A percentile compares a stretch with the other conserved stretches of the same genome.
Evolutionary conservation across 257 asterid genomes (phyloP).

Genomic region (Galeopsis tetrahit): DNA sequence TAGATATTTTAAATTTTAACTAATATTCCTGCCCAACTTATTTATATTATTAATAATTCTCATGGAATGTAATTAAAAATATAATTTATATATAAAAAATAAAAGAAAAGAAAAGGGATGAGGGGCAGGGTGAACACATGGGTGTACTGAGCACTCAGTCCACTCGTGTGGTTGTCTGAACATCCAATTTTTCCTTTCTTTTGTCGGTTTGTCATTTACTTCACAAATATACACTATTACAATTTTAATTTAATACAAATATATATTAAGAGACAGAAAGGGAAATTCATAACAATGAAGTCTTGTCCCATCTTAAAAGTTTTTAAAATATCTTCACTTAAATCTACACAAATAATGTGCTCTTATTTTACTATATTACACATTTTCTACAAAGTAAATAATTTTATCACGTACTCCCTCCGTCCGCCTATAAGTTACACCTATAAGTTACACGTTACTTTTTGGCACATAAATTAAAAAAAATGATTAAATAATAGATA

Average conservation of each 20-base stretch:
- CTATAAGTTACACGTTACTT: too few relatives aligned
- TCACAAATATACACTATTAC: background rate
- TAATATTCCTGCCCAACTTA: background rate
- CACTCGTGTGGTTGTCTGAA: conserved; percentile 37
- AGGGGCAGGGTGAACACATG: conserved; percentile 5
- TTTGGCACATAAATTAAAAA: too few relatives aligned
- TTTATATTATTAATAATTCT: background rate
- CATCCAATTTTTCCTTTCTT: conserved; percentile 15
- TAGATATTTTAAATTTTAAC: too few relatives aligned
- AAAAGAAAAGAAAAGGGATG: background rate
- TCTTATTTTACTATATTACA: too few relatives aligned
- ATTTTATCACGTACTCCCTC: too few relatives aligned
- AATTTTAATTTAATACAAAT: background rate
- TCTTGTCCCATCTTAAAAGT: conserved; percentile 5
- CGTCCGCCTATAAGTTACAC: too few relatives aligned
- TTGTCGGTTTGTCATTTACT: conserved; percentile 35
- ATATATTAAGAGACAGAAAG: background rate
- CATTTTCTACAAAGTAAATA: too few relatives aligned
- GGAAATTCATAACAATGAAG: conserved; percentile 8
- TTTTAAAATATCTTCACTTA: background rate
- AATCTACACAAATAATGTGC: background rate
- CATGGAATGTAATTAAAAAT: background rate
- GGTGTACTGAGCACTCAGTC: conserved; percentile 25
- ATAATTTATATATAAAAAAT: background rate
- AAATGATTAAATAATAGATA: too few relatives aligned